Percentiles rank a stretch among this genome's conserved stretches.
phyloP scores from a whole-genome alignment of 2,329 filamentous ascomycete genomes.

The Ceratocystis alfenasii region DNA sequence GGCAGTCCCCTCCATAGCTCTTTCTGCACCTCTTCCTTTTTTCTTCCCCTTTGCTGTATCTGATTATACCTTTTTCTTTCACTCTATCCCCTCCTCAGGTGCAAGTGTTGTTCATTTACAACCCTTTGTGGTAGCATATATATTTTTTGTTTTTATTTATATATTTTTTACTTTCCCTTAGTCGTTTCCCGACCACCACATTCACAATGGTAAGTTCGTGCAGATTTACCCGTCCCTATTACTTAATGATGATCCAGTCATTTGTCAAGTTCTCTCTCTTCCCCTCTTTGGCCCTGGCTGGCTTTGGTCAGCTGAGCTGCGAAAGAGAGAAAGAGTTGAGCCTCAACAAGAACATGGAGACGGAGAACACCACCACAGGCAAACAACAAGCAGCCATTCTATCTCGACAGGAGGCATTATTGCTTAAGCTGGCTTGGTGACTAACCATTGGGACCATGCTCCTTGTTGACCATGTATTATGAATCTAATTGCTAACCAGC shows the following conservation, averaged over 20 bases:
- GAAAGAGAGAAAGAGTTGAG: neutral
- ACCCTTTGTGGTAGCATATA: conserved; percentile 9
- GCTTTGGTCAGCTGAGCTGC: neutral
- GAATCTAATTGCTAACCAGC: conserved; percentile 15
- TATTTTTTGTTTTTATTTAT: conserved; percentile 16
- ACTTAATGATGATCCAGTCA: neutral
- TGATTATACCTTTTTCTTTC: conserved; percentile 14
- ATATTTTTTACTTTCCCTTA: conserved; percentile 7
- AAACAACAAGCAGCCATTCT: neutral
- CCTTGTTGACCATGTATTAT: neutral
- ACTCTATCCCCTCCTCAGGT: conserved; percentile 11
- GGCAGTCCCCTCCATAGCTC: neutral
- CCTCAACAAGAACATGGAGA: conserved; percentile 2
- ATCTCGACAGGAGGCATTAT: neutral
- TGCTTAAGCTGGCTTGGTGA: neutral
- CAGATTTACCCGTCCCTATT: neutral
- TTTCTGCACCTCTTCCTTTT: conserved; percentile 12
- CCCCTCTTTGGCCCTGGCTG: neutral
- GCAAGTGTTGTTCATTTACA: conserved; percentile 13
- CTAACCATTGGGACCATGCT: neutral
- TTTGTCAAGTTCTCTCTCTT: neutral
- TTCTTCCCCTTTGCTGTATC: conserved; percentile 19
- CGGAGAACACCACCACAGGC: neutral
- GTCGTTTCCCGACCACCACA: conserved; percentile 14
- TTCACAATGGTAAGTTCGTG: conserved; percentile 19